Evolutionary conservation across 768 basidiomycete genomes (phyloP).

Genomic region (Xerocomus brunneocitrinus): DNA sequence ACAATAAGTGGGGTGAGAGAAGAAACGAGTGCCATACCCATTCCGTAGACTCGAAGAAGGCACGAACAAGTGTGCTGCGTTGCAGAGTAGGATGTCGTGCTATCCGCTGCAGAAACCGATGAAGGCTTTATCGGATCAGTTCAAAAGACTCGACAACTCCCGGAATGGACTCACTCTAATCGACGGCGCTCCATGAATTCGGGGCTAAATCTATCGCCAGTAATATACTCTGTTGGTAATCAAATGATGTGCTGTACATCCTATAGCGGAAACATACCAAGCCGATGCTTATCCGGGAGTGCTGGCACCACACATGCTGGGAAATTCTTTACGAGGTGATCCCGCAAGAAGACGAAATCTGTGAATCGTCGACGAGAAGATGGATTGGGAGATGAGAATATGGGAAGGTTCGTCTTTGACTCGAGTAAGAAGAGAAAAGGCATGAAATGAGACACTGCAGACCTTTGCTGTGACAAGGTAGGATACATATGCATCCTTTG

Average conservation of each 20-base stretch:
- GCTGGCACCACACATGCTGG: conserved; percentile 98
- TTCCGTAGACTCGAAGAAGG: conserved; percentile 97
- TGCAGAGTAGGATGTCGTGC: conserved; percentile 93
- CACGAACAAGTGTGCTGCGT: conserved; percentile 83
- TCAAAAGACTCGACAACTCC: background rate
- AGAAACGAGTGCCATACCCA: conserved; percentile 59
- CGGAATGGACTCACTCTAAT: conserved; percentile 59
- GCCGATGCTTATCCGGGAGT: conserved; percentile 91
- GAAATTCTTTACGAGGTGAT: conserved; percentile 86
- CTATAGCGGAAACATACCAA: conserved; percentile 55
- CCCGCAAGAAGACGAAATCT: conserved; percentile 92
- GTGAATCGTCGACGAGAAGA: conserved; percentile 87
- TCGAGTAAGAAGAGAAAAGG: conserved; percentile 7
- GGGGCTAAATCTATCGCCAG: conserved; percentile 93
- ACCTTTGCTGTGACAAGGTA: conserved; percentile 91
- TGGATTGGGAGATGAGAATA: conserved; percentile 73
- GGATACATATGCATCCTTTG: conserved; percentile 95
- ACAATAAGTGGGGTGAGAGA: conserved; percentile 3
- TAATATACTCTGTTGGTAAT: conserved; percentile 76
- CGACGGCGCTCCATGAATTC: conserved; percentile 96
- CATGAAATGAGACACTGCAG: conserved; percentile 16
- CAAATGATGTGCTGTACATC: conserved; percentile 1
- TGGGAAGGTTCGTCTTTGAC: conserved; percentile 80
- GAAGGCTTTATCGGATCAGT: conserved; percentile 51
- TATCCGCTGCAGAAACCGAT: conserved; percentile 87